Evolutionary conservation across 257 asterid genomes (phyloP).

Genomic region (Primulina eburnea): DNA sequence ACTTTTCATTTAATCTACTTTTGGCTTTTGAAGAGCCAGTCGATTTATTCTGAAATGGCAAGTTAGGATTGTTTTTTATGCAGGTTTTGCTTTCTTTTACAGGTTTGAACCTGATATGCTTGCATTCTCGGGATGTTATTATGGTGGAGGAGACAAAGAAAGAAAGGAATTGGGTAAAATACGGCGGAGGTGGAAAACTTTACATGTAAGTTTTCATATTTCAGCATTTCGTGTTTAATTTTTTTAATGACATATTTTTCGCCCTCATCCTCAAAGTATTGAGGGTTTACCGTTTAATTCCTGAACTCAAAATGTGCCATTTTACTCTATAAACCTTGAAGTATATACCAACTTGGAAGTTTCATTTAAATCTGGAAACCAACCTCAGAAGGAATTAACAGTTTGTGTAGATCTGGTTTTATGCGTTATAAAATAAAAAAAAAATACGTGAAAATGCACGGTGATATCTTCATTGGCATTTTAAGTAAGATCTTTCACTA

Average conservation of each 20-base stretch:
- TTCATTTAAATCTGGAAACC: background rate
- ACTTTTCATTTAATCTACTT: background rate
- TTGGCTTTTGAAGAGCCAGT: conserved; percentile 11
- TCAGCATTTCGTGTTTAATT: background rate
- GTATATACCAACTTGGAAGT: background rate
- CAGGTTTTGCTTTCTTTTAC: conserved; percentile 28
- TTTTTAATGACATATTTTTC: background rate
- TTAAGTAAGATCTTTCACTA: too few relatives aligned
- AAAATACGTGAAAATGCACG: background rate
- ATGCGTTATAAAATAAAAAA: too few relatives aligned
- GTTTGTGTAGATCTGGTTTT: background rate
- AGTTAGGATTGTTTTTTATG: conserved; percentile 14
- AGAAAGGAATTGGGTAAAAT: conserved; percentile 79
- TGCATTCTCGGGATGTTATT: conserved; percentile 98
- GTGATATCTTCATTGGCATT: background rate
- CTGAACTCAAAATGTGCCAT: background rate
- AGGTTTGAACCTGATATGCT: conserved; percentile 99
- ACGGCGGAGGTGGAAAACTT: conserved; percentile 90
- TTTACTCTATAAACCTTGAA: background rate
- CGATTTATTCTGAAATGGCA: background rate
- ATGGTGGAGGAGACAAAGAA: conserved; percentile 98
- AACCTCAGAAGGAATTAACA: background rate
- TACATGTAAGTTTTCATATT: conserved; percentile 65
- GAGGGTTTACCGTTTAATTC: background rate
- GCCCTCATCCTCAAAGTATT: background rate